phyloP scores from a whole-genome alignment of 2,329 filamentous ascomycete species.

The Macrophomina phaseolina region DNA sequence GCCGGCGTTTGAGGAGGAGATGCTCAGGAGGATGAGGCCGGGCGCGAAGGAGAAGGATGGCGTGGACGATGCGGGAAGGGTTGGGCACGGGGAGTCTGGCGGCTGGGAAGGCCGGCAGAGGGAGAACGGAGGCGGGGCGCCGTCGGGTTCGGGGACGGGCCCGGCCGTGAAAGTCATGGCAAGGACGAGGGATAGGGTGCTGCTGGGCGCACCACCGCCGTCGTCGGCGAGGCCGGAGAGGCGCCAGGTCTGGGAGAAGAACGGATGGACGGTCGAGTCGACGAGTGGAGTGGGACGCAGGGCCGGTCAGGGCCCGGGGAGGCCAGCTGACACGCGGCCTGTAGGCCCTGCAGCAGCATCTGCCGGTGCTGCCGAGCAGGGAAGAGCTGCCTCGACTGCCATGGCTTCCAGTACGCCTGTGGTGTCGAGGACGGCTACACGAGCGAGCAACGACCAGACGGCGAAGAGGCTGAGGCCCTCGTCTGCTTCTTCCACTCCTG shows the following conservation, averaged over 20 bases:
- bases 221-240: background rate
- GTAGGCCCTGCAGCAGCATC: too few relatives aligned
- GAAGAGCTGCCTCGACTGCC: background rate
- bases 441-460: background rate
- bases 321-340: too few relatives aligned
- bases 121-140: too few relatives aligned
- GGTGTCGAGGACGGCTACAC: background rate
- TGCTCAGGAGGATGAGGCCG: background rate
- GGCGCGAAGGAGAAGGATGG: accelerated
- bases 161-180: too few relatives aligned
- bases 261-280: background rate
- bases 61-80: background rate
- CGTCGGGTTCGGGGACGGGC: too few relatives aligned
- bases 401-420: background rate
- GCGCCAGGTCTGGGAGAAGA: background rate
- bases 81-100: too few relatives aligned
- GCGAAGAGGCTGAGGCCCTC: background rate
- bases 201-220: too few relatives aligned
- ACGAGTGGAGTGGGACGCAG: too few relatives aligned
- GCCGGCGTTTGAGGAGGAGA: background rate
- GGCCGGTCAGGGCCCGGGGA: too few relatives aligned
- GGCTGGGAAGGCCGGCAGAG: too few relatives aligned
- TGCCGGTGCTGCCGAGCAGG: background rate
- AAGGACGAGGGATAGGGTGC: too few relatives aligned
- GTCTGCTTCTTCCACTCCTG: background rate